Percentiles rank a stretch among this genome's conserved stretches.
These are phyloP conservation scores for Aegilops speltoides DNA, from an alignment of 176 grass and related monocot genomes.

Conservation along the genomic window DNA sequence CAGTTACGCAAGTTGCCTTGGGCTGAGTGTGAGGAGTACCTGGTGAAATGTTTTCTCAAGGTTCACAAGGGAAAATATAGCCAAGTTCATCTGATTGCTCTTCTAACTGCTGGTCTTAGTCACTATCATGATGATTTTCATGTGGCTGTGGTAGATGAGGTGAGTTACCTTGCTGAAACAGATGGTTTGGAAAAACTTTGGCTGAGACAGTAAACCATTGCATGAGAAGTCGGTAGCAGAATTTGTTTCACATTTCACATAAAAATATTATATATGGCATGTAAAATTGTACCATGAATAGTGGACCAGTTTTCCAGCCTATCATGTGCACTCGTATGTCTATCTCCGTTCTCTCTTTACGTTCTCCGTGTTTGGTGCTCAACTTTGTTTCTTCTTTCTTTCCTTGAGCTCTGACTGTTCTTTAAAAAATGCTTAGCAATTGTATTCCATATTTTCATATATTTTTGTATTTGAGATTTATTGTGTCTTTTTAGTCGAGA, in stretches of 20 bases:
- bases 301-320: not conserved
- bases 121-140: slow-evolving; percentile 65
- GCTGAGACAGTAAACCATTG: not conserved
- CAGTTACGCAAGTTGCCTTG: slow-evolving; percentile 76
- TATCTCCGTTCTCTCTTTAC: slow-evolving; percentile 11
- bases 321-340: not conserved
- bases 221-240: not conserved
- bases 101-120: slow-evolving; percentile 60
- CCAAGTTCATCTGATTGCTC: slow-evolving; percentile 65
- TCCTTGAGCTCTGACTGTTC: not conserved
- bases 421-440: not conserved
- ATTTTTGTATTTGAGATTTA: slow-evolving; percentile 14
- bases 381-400: not conserved
- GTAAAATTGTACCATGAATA: not conserved
- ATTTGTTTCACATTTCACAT: not conserved
- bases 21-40: slow-evolving; percentile 62
- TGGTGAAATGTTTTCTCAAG: slow-evolving; percentile 79
- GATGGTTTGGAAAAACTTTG: not conserved
- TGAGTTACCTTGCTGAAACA: slow-evolving; percentile 28
- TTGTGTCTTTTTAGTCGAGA: slow-evolving; percentile 31
- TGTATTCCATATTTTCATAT: not conserved
- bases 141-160: slow-evolving; percentile 70
- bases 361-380: not conserved
- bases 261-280: not conserved
- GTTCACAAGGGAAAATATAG: slow-evolving; percentile 83